Conservation (phyloP, 2,329 filamentous ascomycete species). For the Pseudocercospora eumusae region DNA sequence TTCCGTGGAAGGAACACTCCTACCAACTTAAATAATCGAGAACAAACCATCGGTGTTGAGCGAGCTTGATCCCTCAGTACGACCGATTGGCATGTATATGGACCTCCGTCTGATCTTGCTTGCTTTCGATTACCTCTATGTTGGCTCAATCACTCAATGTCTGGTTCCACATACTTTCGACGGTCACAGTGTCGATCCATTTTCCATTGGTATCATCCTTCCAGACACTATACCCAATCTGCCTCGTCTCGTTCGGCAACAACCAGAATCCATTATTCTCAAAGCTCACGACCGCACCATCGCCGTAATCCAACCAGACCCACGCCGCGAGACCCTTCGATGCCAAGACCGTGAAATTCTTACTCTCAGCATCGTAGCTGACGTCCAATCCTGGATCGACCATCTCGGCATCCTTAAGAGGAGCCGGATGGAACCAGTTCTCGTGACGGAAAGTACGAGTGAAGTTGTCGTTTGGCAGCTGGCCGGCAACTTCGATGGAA, state of each 20-base stretch:
- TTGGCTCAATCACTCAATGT: constrained; percentile 27
- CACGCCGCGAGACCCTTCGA: constrained; percentile 54
- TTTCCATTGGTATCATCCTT: constrained; percentile 47
- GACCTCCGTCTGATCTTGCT: no score
- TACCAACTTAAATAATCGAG: no score
- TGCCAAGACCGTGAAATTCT: constrained; percentile 52
- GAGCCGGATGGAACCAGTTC: constrained; percentile 54
- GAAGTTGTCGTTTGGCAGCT: constrained; percentile 48
- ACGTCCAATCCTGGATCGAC: constrained; percentile 53
- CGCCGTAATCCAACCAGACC: constrained; percentile 58
- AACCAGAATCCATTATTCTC: constrained; percentile 58
- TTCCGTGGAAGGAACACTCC: no score
- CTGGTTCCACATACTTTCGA: constrained; percentile 57
- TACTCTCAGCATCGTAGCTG: constrained; percentile 36
- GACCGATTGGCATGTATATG: no score
- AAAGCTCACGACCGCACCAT: constrained; percentile 53
- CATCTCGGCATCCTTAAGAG: constrained; percentile 50
- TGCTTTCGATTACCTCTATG: no score
- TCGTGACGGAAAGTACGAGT: constrained; percentile 51
- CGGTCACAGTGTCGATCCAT: constrained; percentile 53
- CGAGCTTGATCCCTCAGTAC: no score
- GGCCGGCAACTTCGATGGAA: constrained; percentile 49
- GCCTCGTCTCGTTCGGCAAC: constrained; percentile 47
- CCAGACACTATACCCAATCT: constrained; percentile 51
- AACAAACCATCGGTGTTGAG: no score